Evolutionary conservation across 202 grass and related monocot species (phyloP).

Genomic region (Bolboschoenoplectus hybrid): DNA sequence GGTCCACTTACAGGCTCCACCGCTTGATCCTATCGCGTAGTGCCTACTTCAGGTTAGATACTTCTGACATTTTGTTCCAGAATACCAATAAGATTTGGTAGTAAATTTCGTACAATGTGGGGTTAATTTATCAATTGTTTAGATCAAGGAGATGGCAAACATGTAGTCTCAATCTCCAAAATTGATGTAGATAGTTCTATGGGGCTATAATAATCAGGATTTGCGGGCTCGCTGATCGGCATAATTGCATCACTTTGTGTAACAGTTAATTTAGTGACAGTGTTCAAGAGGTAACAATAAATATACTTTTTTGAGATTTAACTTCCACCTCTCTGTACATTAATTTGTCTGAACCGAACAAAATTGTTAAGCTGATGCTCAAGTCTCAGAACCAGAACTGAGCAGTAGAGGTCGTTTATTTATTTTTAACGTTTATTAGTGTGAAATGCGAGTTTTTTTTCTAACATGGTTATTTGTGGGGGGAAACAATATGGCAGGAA

Average conservation of each 20-base stretch:
- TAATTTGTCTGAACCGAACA: not conserved
- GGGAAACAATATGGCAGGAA: slow-evolving; percentile 50
- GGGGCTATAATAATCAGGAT: not conserved
- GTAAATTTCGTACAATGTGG: slow-evolving; percentile 31
- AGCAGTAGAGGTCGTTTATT: not conserved
- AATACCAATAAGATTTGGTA: not conserved
- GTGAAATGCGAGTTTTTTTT: not conserved
- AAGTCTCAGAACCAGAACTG: not conserved
- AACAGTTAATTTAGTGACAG: not conserved
- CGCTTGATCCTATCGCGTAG: slow-evolving; percentile 96
- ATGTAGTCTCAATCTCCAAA: not conserved
- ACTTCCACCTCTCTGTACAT: not conserved
- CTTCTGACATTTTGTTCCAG: not conserved
- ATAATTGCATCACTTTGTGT: not conserved
- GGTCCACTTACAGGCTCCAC: slow-evolving; percentile 78
- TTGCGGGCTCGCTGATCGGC: not conserved
- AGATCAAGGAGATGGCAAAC: not conserved
- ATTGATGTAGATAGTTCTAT: not conserved
- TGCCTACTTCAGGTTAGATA: slow-evolving; percentile 80
- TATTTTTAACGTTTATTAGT: not conserved
- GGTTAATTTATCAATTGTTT: slow-evolving; percentile 3
- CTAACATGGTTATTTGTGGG: not conserved
- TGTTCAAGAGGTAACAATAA: not conserved
- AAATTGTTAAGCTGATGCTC: not conserved
- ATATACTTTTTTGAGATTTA: not conserved